Evolutionary conservation across 345 rosid species (phyloP), one percentile per base, ranked within the genome.

Genomic region (Dovyalis caffra): DNA sequence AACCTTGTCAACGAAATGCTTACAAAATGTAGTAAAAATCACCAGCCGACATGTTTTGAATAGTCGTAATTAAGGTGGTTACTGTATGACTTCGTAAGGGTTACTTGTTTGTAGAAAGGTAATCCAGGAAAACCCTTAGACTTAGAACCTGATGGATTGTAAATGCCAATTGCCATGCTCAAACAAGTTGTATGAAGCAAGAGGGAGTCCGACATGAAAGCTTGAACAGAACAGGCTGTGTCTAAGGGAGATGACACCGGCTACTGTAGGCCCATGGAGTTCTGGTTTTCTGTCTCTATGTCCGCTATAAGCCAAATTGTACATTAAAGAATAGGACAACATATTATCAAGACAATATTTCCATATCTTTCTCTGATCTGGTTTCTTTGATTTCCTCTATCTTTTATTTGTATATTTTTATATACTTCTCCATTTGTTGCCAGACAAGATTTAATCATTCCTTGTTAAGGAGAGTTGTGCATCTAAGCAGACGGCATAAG

Each of bases 211-310:
- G 32, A 14, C 6, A 26, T 21, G 51, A 62, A 23, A 62, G 28
- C 12, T 14, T 43, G 43, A 62, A 15, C 40, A 72, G 56, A 72
- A 65, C 77, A 75, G 82, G 77, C 56, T 71, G 84, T 51, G 56
- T 47, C 29, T 6, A 34, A 64, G 68, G 64, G 78, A 78, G 79
- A 75, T 21, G 69, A 75, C 72, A 74, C 16, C 28, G 77, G 82
- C 71, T 71, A 56, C 53, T 71, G 79, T 67, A 62, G 79, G 79
- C 45, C 70, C 49, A 25, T 26, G 8, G 62, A 69, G 31, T 29
- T 71, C 57, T 74, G 77, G 28, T 64, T 61, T 62, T 70, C 28
- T 82, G 85, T 77, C 80, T 74, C 37, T 51, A 64, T 81, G 80
- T 77, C 68, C 40, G 68, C 47, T n/a, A 45, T 16, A 49, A 5